Percentiles rank a stretch among this genome's conserved stretches.
Conservation (phyloP, 257 asterid genomes). For the Paulownia fortunei region DNA sequence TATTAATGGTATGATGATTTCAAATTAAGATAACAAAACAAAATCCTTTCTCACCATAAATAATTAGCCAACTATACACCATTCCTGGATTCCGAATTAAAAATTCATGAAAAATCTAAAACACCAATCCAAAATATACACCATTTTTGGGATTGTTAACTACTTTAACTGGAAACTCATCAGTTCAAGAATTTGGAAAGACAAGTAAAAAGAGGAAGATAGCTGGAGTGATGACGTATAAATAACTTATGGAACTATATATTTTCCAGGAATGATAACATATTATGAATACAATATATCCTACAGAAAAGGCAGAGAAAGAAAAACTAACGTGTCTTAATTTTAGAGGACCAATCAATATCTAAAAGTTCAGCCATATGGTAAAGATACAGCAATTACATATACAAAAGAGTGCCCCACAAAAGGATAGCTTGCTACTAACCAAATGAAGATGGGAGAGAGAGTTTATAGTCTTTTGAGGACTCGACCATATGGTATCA, state of each 20-base stretch:
- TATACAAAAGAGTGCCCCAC: constrained; percentile 8
- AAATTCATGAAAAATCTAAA: too few species aligned
- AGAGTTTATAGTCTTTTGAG: background rate
- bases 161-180: too few species aligned
- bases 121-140: too few species aligned
- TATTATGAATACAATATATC: background rate
- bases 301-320: background rate
- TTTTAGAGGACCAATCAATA: background rate
- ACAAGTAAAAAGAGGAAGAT: background rate
- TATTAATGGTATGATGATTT: too few species aligned
- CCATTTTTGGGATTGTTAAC: background rate
- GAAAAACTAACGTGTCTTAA: background rate
- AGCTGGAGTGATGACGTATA: background rate
- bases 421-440: constrained; percentile 28
- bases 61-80: background rate
- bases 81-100: background rate
- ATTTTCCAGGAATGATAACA: background rate
- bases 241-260: background rate
- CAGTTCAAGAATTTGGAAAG: background rate
- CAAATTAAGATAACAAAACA: background rate
- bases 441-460: constrained; percentile 30
- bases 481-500: background rate
- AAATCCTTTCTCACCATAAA: background rate
- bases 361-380: background rate
- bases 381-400: background rate